Percentiles rank a stretch among this genome's conserved stretches.
Conservation (phyloP, 2,329 filamentous ascomycete species). For the Aspergillus intermedius region DNA sequence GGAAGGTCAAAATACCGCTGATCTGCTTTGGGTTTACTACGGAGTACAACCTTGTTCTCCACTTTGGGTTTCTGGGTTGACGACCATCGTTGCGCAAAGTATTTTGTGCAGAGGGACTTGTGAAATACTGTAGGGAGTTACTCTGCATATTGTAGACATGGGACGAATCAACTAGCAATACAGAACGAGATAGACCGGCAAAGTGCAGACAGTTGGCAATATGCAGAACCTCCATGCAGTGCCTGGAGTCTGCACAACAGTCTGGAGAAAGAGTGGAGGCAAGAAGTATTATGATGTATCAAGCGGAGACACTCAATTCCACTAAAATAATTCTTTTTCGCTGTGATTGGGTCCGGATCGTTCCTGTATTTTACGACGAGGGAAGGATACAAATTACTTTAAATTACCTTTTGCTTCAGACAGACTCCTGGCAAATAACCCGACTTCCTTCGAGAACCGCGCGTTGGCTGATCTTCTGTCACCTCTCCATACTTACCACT, state of each 20-base stretch:
- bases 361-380: too few species aligned
- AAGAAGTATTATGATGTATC: not conserved
- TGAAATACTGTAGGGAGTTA: not conserved
- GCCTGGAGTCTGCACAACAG: not conserved
- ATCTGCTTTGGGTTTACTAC: slow-evolving; percentile 7
- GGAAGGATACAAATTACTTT: too few species aligned
- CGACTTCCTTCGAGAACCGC: not conserved
- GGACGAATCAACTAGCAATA: too few species aligned
- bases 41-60: slow-evolving; percentile 6
- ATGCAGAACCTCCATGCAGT: not conserved
- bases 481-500: too few species aligned
- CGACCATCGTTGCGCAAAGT: slow-evolving; percentile 3
- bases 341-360: not conserved
- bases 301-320: not conserved
- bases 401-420: too few species aligned
- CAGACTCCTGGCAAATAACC: too few species aligned
- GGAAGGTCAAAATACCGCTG: slow-evolving; percentile 4
- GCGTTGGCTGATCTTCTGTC: not conserved
- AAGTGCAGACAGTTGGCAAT: not conserved
- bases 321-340: not conserved
- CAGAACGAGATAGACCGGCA: too few species aligned
- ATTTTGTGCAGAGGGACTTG: not conserved
- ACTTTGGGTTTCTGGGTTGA: slow-evolving; percentile 12
- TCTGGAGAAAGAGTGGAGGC: not conserved
- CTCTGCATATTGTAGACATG: too few species aligned